Percentiles rank a stretch among this genome's conserved stretches.
phyloP scores from a whole-genome alignment of 1,139 yeast species.

The Casaregolazyma lundiana region DNA sequence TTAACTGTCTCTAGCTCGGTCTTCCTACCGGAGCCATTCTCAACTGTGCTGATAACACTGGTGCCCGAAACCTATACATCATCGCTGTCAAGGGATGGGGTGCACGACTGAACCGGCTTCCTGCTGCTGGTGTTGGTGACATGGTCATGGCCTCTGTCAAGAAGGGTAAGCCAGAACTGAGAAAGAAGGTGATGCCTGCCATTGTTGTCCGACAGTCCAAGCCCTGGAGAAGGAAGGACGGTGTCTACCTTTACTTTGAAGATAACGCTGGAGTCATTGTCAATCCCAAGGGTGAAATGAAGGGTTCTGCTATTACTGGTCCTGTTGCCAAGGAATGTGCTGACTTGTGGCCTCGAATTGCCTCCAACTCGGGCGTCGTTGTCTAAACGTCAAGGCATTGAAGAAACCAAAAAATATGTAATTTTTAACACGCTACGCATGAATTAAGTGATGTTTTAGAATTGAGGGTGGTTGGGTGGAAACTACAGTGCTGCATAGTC shows the following conservation, averaged over 20 bases:
- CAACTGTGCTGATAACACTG: constrained; percentile 99
- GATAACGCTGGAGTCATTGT: constrained; percentile 99
- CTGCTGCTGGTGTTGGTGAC: constrained; percentile 99
- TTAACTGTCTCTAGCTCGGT: constrained; percentile 62
- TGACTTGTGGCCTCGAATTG: constrained; percentile 99
- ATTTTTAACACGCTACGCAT: constrained; percentile 13
- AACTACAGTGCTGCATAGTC: not conserved
- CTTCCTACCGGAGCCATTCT: constrained; percentile 99
- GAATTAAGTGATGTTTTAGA: constrained; percentile 3
- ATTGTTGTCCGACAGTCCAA: constrained; percentile 98
- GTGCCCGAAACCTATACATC: constrained; percentile 99
- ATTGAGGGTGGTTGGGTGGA: no score
- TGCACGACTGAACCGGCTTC: constrained; percentile 99
- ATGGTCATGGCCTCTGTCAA: constrained; percentile 99
- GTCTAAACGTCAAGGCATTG: constrained; percentile 51
- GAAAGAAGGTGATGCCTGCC: constrained; percentile 99
- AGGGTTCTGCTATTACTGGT: constrained; percentile 99
- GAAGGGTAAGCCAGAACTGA: constrained; percentile 99
- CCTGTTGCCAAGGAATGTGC: constrained; percentile 99
- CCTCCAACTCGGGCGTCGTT: constrained; percentile 99
- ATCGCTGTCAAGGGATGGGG: constrained; percentile 99
- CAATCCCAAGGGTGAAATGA: constrained; percentile 99
- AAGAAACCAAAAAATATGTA: constrained; percentile 10
- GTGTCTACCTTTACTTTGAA: constrained; percentile 99
- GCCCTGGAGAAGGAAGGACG: constrained; percentile 99